These are phyloP conservation scores for Wickerhamomyces canadensis DNA, from an alignment of 805 yeast genomes.

Conservation along the genomic window DNA sequence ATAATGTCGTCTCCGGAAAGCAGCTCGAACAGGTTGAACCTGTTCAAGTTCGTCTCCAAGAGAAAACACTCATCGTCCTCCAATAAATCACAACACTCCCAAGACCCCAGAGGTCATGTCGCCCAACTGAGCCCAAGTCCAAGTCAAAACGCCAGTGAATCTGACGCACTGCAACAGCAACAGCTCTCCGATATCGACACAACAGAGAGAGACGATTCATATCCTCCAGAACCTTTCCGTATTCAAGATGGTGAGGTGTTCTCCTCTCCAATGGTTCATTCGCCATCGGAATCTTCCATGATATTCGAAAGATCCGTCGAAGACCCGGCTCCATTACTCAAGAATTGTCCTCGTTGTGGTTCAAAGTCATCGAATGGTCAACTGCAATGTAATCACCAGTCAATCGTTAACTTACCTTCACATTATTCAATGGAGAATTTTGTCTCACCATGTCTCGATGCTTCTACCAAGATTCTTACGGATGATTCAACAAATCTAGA, in stretches of 20 bases:
- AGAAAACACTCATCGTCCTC: conserved; percentile 1
- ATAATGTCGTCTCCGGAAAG: neutral
- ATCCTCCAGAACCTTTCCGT: conserved; percentile 13
- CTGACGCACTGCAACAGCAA: no score
- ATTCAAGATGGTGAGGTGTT: neutral
- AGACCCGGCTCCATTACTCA: conserved; percentile 36
- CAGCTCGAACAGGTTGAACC: neutral
- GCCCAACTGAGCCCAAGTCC: no score
- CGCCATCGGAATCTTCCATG: conserved; percentile 30
- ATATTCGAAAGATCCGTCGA: conserved; percentile 68
- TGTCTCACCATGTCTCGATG: conserved; percentile 80
- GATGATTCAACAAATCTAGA: conserved; percentile 55
- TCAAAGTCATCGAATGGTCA: conserved; percentile 16
- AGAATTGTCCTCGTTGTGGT: conserved; percentile 23
- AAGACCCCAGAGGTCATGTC: no score
- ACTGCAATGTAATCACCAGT: conserved; percentile 23
- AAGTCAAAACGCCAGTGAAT: no score
- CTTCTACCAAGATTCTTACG: conserved; percentile 60
- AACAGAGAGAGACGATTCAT: conserved; percentile 13
- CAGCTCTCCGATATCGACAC: conserved; percentile 9
- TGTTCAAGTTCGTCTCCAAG: conserved; percentile 5
- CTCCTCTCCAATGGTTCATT: conserved; percentile 1
- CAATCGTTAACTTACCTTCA: conserved; percentile 28
- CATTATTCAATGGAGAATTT: conserved; percentile 52
- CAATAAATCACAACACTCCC: no score